Evolutionary conservation across 768 basidiomycete species (phyloP).

Genomic region (Cytidiella melzeri): DNA sequence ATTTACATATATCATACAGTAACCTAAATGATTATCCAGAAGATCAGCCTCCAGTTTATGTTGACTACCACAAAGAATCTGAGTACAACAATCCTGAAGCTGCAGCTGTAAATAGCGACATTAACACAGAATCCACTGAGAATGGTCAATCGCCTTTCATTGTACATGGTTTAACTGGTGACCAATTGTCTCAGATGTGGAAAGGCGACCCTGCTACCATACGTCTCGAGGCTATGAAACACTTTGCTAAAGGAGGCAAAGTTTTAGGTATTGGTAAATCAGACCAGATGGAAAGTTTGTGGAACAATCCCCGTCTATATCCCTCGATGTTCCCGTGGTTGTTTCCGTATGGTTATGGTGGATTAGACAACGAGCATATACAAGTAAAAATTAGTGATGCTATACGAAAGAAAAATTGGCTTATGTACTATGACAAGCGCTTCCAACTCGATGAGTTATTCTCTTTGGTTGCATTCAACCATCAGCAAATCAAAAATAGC

Average conservation of each 20-base stretch:
- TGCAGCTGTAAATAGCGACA: not conserved
- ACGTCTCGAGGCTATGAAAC: slow-evolving; percentile 22
- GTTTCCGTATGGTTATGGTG: slow-evolving; percentile 36
- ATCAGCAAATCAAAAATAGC: slow-evolving; percentile 30
- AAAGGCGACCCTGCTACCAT: not conserved
- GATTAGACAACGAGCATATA: slow-evolving; percentile 24
- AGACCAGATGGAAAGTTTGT: slow-evolving; percentile 24
- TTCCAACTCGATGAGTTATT: slow-evolving; percentile 35
- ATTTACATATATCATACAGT: not conserved
- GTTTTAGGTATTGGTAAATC: slow-evolving; percentile 27
- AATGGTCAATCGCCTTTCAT: slow-evolving; percentile 31
- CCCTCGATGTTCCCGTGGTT: slow-evolving; percentile 37
- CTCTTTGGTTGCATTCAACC: slow-evolving; percentile 33
- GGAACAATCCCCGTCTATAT: slow-evolving; percentile 30
- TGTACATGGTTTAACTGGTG: slow-evolving; percentile 31
- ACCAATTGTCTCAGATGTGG: slow-evolving; percentile 16
- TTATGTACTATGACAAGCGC: slow-evolving; percentile 35
- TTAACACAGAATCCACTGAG: not conserved
- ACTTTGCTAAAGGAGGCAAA: slow-evolving; percentile 24
- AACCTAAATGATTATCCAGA: slow-evolving; percentile 8
- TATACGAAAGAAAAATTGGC: slow-evolving; percentile 7
- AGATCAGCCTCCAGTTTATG: slow-evolving; percentile 17
- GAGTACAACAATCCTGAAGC: not conserved
- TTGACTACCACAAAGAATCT: not conserved
- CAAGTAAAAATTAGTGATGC: not conserved